These are phyloP conservation scores for Vachellia collinsii DNA, from an alignment of 306 rosid genomes.

Conservation along the genomic window DNA sequence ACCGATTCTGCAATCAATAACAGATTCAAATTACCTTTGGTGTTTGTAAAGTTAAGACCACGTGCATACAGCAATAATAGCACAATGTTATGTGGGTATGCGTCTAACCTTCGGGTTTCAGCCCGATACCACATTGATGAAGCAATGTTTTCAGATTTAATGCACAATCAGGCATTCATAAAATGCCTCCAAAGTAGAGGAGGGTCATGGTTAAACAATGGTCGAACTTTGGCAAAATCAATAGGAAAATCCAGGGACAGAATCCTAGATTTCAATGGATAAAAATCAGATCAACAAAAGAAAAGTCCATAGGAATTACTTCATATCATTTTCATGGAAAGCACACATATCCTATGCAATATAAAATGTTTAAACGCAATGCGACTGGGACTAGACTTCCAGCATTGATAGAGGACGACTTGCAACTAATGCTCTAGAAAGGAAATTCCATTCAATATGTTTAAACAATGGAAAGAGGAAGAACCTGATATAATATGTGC, in stretches of 20 bases:
- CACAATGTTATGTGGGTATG: background rate
- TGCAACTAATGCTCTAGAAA: background rate
- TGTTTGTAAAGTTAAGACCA: constrained; percentile 9
- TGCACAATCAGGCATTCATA: background rate
- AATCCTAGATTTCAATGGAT: background rate
- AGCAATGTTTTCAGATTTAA: background rate
- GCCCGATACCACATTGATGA: background rate
- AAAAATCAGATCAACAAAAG: background rate
- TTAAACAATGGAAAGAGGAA: constrained; percentile 22
- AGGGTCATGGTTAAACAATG: background rate
- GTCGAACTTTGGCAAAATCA: background rate
- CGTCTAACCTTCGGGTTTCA: background rate
- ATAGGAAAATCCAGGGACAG: background rate
- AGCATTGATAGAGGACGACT: background rate
- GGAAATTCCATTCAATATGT: constrained; percentile 18
- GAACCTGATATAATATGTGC: constrained; percentile 92
- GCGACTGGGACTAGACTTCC: background rate
- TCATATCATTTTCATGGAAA: background rate
- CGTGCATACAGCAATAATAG: background rate
- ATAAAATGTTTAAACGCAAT: background rate
- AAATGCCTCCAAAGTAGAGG: background rate
- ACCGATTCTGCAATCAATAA: constrained; percentile 73
- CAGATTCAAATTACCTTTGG: constrained; percentile 29
- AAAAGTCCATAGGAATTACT: background rate
- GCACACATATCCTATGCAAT: background rate